These are phyloP conservation scores for Crithidia sp. DNA, from an alignment of 208 protist genomes.

Conservation along the genomic window DNA sequence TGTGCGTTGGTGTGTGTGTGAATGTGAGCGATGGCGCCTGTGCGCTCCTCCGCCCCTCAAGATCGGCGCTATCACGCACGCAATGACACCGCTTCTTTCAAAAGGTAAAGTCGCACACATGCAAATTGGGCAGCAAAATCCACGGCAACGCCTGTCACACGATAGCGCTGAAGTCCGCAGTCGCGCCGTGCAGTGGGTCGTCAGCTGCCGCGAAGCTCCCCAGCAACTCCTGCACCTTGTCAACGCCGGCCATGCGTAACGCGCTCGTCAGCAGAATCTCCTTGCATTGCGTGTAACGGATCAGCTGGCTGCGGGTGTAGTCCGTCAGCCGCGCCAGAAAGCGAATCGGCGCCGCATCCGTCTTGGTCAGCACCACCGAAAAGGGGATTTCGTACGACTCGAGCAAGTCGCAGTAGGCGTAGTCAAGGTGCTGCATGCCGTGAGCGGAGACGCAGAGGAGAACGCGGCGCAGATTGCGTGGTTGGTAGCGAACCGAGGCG, in stretches of 20 bases:
- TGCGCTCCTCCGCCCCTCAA: no score
- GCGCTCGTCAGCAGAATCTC: conserved; percentile 86
- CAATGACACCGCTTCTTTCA: no score
- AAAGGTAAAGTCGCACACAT: no score
- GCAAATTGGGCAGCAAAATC: no score
- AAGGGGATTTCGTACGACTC: conserved; percentile 75
- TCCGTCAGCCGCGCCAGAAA: conserved; percentile 84
- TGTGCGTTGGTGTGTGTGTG: no score
- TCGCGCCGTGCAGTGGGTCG: conserved; percentile 55
- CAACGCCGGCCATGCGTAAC: conserved; percentile 82
- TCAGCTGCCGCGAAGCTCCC: conserved; percentile 55
- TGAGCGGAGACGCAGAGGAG: conserved; percentile 82
- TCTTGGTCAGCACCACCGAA: conserved; percentile 88
- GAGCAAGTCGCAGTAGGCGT: conserved; percentile 72
- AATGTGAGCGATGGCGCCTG: no score
- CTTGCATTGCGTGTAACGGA: conserved; percentile 85
- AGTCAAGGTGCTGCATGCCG: conserved; percentile 82
- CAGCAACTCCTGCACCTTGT: conserved; percentile 87
- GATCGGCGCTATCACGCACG: no score
- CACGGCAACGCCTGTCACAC: conserved; percentile 35
- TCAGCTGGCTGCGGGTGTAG: conserved; percentile 81
- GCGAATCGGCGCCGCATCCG: conserved; percentile 81
- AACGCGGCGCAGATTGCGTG: conserved; percentile 73
- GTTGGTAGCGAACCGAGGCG: conserved; percentile 14
- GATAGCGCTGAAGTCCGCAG: conserved; percentile 76